Evolutionary conservation across 257 asterid species (phyloP).

Genomic region (Nicotiana obtusifolia): DNA sequence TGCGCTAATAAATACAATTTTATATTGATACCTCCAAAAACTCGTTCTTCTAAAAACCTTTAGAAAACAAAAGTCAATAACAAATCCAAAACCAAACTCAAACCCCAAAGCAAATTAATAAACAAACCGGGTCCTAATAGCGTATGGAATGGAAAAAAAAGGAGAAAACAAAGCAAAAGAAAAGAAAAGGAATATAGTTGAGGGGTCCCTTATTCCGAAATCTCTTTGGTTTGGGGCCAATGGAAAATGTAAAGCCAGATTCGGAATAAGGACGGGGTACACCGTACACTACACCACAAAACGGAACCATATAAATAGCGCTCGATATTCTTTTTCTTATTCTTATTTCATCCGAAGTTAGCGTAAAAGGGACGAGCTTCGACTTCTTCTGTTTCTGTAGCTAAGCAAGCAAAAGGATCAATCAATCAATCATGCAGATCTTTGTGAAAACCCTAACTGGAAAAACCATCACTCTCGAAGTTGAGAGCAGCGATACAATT

Average conservation of each 20-base stretch:
- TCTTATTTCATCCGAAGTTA: not conserved
- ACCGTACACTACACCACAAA: too few species aligned
- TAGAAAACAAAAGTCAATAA: not conserved
- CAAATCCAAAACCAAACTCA: not conserved
- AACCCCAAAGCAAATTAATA: too few species aligned
- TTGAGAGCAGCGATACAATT: conserved; percentile 76
- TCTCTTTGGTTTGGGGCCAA: not conserved
- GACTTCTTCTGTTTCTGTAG: not conserved
- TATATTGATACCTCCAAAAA: too few species aligned
- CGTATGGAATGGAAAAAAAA: not conserved
- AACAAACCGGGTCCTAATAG: not conserved
- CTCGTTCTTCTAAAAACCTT: not conserved
- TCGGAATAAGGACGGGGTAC: not conserved
- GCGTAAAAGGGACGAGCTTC: not conserved
- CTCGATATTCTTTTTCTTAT: not conserved
- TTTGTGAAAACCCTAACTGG: conserved; percentile 86
- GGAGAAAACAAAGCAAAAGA: not conserved
- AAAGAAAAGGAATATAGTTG: not conserved
- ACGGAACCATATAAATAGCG: not conserved
- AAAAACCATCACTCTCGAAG: conserved; percentile 74
- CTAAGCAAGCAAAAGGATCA: not conserved
- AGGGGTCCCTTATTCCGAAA: not conserved
- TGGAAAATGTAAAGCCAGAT: not conserved
- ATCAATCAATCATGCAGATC: conserved; percentile 54
- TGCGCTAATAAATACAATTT: too few species aligned